phyloP scores from a whole-genome alignment of 2,329 filamentous ascomycete genomes.

The Penicillium brevicompactum region DNA sequence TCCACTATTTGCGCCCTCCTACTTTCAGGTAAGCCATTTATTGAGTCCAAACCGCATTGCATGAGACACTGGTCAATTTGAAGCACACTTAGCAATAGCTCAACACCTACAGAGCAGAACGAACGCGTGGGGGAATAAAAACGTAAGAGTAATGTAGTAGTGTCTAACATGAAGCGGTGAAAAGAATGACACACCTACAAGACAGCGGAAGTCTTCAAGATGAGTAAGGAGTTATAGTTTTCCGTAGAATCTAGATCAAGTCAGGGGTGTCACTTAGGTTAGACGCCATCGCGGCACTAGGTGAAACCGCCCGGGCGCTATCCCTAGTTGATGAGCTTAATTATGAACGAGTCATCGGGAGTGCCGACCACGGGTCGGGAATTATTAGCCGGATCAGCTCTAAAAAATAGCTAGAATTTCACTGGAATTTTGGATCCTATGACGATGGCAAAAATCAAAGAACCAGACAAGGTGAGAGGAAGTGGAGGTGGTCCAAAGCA shows the following conservation, averaged over 20 bases:
- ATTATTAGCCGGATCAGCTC: background rate
- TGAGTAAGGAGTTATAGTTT: background rate
- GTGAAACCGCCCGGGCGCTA: constrained; percentile 1
- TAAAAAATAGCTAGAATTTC: background rate
- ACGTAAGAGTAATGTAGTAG: background rate
- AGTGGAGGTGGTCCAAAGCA: background rate
- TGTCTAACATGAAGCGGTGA: constrained; percentile 5
- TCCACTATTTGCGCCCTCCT: background rate
- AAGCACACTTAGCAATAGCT: no score
- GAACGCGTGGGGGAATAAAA: background rate
- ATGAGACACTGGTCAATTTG: background rate
- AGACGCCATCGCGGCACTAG: background rate
- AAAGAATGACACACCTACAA: background rate
- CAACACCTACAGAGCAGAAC: background rate
- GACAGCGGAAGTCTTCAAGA: background rate
- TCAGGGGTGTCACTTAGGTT: background rate
- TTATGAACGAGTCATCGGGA: constrained; percentile 16
- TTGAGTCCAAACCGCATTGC: background rate
- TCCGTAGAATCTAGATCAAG: background rate
- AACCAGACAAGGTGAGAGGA: background rate
- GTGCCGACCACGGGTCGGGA: background rate
- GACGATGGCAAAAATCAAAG: background rate
- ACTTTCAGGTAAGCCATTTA: background rate
- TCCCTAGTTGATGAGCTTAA: constrained; percentile 18
- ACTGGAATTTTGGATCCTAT: background rate